Evolutionary conservation across 2,329 filamentous ascomycete species (phyloP).

Genomic region (Shiraia sp.): DNA sequence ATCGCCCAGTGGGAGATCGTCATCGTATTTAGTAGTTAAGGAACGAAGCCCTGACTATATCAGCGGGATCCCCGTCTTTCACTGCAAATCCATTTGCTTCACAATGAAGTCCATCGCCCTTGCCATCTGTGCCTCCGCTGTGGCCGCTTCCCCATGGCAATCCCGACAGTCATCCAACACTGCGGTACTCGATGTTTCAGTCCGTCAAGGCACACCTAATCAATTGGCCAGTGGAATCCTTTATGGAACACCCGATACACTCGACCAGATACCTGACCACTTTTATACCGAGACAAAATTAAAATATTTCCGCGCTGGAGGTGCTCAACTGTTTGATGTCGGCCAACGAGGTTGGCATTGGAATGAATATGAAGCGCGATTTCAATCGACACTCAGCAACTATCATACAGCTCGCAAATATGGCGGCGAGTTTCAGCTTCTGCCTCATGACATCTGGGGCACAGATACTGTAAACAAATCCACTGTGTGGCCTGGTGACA

Average conservation of each 20-base stretch:
- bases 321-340: slow-evolving; percentile 42
- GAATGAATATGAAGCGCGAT: slow-evolving; percentile 35
- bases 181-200: neutral
- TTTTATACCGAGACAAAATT: slow-evolving; percentile 47
- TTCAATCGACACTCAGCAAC: slow-evolving; percentile 50
- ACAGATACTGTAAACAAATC: slow-evolving; percentile 48
- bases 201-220: neutral
- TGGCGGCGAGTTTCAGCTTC: slow-evolving; percentile 48
- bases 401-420: slow-evolving; percentile 49
- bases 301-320: slow-evolving; percentile 47
- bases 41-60: no score
- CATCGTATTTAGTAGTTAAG: no score
- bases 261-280: slow-evolving; percentile 32
- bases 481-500: slow-evolving; percentile 52
- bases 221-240: neutral
- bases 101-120: no score
- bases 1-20: no score
- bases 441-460: slow-evolving; percentile 53
- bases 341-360: slow-evolving; percentile 29
- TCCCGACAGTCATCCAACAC: no score
- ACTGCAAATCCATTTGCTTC: no score
- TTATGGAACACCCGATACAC: neutral
- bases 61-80: no score
- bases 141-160: no score
- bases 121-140: no score